phyloP scores from a whole-genome alignment of 768 basidiomycete species.

The Mycena venus region DNA sequence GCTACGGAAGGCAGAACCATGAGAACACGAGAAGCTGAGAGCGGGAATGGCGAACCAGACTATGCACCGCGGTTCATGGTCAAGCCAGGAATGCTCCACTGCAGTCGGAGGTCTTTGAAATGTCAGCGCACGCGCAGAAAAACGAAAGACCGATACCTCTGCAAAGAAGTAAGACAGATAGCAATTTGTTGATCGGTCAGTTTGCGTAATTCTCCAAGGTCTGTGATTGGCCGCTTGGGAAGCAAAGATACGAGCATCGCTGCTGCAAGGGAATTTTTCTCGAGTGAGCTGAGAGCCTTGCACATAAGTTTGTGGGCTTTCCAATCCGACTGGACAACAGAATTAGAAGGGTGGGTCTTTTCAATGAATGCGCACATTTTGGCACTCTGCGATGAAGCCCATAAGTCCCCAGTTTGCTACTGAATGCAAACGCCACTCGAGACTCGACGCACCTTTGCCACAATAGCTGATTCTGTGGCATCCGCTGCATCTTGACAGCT shows the following conservation, averaged over 20 bases:
- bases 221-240: slow-evolving; percentile 17
- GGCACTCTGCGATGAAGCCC: too few species aligned
- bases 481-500: too few species aligned
- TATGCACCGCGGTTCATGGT: slow-evolving; percentile 7
- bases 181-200: neutral
- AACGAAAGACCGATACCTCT: neutral
- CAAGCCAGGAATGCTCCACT: slow-evolving; percentile 9
- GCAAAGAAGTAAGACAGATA: neutral
- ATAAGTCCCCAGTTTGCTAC: too few species aligned
- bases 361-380: too few species aligned
- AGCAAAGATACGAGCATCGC: neutral
- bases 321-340: too few species aligned
- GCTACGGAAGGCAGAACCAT: slow-evolving; percentile 7
- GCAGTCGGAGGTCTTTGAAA: neutral
- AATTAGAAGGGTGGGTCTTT: too few species aligned
- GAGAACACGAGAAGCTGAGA: slow-evolving; percentile 5
- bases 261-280: slow-evolving; percentile 1
- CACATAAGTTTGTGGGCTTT: slow-evolving; percentile 6
- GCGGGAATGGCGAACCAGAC: slow-evolving; percentile 8
- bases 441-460: too few species aligned
- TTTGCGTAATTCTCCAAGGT: neutral
- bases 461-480: too few species aligned
- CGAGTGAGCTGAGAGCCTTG: slow-evolving; percentile 12
- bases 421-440: too few species aligned
- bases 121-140: neutral